Evolutionary conservation across 805 yeast genomes (phyloP).

Genomic region (Debaryomyces prosopidis): DNA sequence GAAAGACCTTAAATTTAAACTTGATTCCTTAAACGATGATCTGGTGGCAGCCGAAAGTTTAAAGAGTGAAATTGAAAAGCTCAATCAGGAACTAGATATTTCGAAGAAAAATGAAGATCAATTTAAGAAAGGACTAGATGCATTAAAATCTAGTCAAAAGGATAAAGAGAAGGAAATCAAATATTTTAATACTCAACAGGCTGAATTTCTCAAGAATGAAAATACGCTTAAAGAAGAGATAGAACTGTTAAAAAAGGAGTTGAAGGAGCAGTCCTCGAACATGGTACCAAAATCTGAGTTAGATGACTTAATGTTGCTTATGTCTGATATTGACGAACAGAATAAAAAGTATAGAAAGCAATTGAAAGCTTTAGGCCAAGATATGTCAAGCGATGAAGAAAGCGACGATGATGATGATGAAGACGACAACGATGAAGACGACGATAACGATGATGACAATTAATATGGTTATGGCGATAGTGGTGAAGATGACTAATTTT

Average conservation of each 20-base stretch:
- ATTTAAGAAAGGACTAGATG: background rate
- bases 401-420: conserved; percentile 65
- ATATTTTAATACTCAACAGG: background rate
- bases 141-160: background rate
- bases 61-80: conserved; percentile 7
- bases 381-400: conserved; percentile 70
- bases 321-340: conserved; percentile 75
- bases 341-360: conserved; percentile 55
- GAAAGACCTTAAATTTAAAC: background rate
- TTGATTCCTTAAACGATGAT: background rate
- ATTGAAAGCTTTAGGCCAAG: conserved; percentile 55
- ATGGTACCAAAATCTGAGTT: conserved; percentile 52
- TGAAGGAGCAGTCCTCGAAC: background rate
- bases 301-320: conserved; percentile 75
- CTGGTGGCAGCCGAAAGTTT: conserved; percentile 10
- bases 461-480: too few species aligned
- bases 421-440: conserved; percentile 44
- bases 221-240: conserved; percentile 8
- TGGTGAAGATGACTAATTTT: background rate
- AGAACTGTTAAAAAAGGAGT: conserved; percentile 3
- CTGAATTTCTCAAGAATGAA: background rate
- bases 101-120: background rate
- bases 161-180: background rate
- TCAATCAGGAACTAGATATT: background rate
- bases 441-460: conserved; percentile 17